phyloP scores from a whole-genome alignment of 495 filamentous ascomycete genomes.

The Hyaloscypha hepaticicola region DNA sequence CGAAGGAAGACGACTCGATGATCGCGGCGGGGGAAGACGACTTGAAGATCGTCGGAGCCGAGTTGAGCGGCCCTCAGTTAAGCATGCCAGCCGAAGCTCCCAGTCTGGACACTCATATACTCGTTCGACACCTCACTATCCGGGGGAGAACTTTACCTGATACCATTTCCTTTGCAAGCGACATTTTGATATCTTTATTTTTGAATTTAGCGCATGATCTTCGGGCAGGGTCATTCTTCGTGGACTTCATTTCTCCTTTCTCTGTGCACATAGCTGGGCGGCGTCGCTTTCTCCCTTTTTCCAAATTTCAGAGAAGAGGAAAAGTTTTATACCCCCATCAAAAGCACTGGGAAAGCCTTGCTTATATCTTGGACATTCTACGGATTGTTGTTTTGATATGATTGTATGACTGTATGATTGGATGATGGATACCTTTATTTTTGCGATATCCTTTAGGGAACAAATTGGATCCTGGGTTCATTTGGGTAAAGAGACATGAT shows the following conservation, averaged over 20 bases:
- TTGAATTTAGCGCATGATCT: conserved; percentile 26
- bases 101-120: conserved; percentile 22
- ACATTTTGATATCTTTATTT: conserved; percentile 5
- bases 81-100: conserved; percentile 19
- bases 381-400: conserved; percentile 29
- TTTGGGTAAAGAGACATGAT: conserved; percentile 25
- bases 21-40: conserved; percentile 7
- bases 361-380: conserved; percentile 2
- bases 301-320: conserved; percentile 25
- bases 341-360: conserved; percentile 19
- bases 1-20: not conserved
- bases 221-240: conserved; percentile 16
- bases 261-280: conserved; percentile 26
- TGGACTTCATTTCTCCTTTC: conserved; percentile 19
- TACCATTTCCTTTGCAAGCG: conserved; percentile 13
- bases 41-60: conserved; percentile 28
- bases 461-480: conserved; percentile 18
- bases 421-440: conserved; percentile 29
- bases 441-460: conserved; percentile 8
- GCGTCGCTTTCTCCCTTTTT: conserved; percentile 23
- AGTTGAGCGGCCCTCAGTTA: conserved; percentile 19
- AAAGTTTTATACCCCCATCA: conserved; percentile 29
- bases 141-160: conserved; percentile 16
- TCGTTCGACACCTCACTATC: conserved; percentile 23
- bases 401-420: conserved; percentile 35